Percentiles rank a stretch among this genome's conserved stretches.
phyloP scores from a whole-genome alignment of 129 eudicot species.

The Tagetes patula region DNA sequence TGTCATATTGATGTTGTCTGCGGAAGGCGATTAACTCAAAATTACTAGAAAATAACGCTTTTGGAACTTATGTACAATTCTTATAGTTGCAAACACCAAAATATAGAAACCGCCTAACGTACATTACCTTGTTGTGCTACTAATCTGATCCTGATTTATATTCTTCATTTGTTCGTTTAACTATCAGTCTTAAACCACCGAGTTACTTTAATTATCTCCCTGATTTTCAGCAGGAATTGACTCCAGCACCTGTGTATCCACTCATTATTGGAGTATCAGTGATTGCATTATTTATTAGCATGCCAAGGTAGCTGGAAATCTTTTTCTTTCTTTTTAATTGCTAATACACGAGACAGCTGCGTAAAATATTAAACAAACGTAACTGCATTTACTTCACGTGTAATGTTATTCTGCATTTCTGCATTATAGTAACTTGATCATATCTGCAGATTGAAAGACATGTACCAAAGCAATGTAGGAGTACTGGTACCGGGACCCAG shows the following conservation, averaged over 20 bases:
- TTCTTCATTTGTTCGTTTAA: constrained; percentile 1
- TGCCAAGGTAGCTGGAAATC: constrained; percentile 64
- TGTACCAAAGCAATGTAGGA: constrained; percentile 69
- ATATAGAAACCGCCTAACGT: background rate
- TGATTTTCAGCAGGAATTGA: constrained; percentile 63
- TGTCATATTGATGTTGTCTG: background rate
- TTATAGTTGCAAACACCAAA: background rate
- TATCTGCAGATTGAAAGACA: constrained; percentile 64
- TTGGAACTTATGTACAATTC: background rate
- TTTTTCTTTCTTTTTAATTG: background rate
- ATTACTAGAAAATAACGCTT: background rate
- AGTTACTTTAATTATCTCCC: background rate
- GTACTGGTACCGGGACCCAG: constrained; percentile 45
- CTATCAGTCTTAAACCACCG: background rate
- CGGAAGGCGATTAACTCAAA: background rate
- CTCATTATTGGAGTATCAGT: constrained; percentile 73
- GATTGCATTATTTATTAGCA: constrained; percentile 67
- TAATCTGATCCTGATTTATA: constrained; percentile 11
- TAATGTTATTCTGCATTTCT: background rate
- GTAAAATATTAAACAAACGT: background rate
- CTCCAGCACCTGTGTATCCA: constrained; percentile 89
- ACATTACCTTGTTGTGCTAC: background rate
- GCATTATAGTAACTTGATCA: constrained; percentile 2
- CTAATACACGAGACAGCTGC: background rate
- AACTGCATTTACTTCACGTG: background rate